Conservation (phyloP, 192 early-diverging fungal genomes). For the Coemansia sp. region DNA sequence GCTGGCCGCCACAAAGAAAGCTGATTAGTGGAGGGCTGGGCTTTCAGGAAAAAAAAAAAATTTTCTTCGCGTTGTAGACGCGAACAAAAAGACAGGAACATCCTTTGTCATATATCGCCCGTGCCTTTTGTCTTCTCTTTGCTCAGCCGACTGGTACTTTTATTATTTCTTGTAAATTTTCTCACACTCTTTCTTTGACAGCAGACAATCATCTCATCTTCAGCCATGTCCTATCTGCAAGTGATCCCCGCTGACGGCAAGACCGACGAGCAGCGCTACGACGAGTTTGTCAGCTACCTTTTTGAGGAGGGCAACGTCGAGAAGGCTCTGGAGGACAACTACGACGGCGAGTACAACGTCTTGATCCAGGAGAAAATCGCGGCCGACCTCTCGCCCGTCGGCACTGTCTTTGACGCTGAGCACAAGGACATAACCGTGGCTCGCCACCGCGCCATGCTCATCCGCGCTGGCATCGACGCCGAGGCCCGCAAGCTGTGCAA, state of each 20-base stretch:
- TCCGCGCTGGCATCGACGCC: conserved; percentile 35
- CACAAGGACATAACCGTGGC: conserved; percentile 32
- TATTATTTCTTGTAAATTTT: conserved; percentile 2
- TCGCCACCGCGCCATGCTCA: conserved; percentile 50
- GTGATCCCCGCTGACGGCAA: conserved; percentile 46
- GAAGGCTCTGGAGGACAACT: conserved; percentile 40
- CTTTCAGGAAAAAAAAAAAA: not conserved
- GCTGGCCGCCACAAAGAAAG: not conserved
- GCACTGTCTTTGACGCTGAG: conserved; percentile 32
- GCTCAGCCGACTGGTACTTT: not conserved
- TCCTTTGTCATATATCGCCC: not conserved
- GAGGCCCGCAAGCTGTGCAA: conserved; percentile 49
- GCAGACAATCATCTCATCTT: not conserved
- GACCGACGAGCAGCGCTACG: conserved; percentile 54
- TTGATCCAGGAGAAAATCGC: conserved; percentile 52
- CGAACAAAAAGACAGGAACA: not conserved
- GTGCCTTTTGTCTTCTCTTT: not conserved
- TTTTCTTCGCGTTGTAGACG: conserved; percentile 2
- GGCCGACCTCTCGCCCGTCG: conserved; percentile 43
- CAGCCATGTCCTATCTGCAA: conserved; percentile 43
- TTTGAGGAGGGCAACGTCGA: conserved; percentile 48
- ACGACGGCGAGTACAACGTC: conserved; percentile 48
- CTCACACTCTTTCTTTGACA: conserved; percentile 5
- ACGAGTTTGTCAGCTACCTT: conserved; percentile 42
- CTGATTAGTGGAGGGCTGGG: not conserved